phyloP scores from a whole-genome alignment of 2,329 filamentous ascomycete species.

The Colletotrichum eremochloae region DNA sequence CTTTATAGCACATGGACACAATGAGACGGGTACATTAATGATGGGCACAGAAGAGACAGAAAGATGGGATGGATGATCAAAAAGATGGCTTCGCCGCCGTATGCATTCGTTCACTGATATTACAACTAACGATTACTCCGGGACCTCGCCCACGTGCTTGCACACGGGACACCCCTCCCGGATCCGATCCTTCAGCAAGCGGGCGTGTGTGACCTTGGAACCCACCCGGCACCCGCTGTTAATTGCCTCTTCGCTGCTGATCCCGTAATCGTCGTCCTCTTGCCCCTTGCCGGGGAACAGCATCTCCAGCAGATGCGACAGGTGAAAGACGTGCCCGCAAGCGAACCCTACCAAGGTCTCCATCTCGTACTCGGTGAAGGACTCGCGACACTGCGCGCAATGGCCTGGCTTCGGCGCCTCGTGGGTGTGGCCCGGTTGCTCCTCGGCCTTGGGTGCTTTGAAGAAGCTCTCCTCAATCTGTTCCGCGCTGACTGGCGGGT shows the following conservation, averaged over 20 bases:
- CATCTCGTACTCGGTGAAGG: slow-evolving; percentile 72
- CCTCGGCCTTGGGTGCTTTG: slow-evolving; percentile 38
- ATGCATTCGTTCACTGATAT: slow-evolving; percentile 20
- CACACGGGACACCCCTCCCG: slow-evolving; percentile 75
- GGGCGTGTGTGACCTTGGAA: slow-evolving; percentile 88
- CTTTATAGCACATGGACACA: neutral
- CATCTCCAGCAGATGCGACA: slow-evolving; percentile 75
- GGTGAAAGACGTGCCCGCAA: slow-evolving; percentile 86
- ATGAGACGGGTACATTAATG: neutral
- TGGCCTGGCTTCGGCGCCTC: slow-evolving; percentile 63
- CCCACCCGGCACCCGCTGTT: slow-evolving; percentile 76
- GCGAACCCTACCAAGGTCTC: slow-evolving; percentile 85
- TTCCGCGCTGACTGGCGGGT: slow-evolving; percentile 34
- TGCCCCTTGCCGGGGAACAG: slow-evolving; percentile 60
- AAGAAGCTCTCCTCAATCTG: slow-evolving; percentile 42
- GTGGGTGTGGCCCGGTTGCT: slow-evolving; percentile 50
- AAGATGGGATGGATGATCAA: neutral
- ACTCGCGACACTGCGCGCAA: slow-evolving; percentile 69
- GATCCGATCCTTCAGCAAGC: slow-evolving; percentile 80
- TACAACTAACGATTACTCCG: slow-evolving; percentile 9
- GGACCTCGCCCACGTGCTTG: slow-evolving; percentile 37
- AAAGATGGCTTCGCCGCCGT: slow-evolving; percentile 29
- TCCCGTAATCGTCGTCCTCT: slow-evolving; percentile 62
- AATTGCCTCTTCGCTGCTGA: slow-evolving; percentile 56
- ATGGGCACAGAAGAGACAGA: no score